These are phyloP conservation scores for Botrytis fragariae DNA, from an alignment of 2,329 filamentous ascomycete species.

Conservation along the genomic window DNA sequence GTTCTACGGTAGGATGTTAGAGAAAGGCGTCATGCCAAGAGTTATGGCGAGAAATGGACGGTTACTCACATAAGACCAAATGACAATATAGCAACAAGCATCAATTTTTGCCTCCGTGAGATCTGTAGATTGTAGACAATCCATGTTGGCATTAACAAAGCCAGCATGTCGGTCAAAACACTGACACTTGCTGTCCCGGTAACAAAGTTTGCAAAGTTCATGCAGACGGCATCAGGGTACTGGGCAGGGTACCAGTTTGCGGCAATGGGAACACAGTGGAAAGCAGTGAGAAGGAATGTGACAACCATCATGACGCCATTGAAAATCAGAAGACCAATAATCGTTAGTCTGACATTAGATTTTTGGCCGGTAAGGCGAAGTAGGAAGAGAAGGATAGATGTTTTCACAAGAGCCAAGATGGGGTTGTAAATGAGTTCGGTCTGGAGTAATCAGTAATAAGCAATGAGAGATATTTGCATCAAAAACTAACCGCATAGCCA, in stretches of 20 bases:
- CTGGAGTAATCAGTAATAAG: background rate
- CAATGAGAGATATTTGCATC: background rate
- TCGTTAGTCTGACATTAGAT: slow-evolving; percentile 37
- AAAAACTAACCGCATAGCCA: slow-evolving; percentile 4
- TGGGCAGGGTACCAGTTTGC: slow-evolving; percentile 19
- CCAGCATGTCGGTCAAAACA: slow-evolving; percentile 22
- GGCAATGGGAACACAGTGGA: slow-evolving; percentile 23
- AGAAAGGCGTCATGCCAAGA: background rate
- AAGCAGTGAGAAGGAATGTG: slow-evolving; percentile 1
- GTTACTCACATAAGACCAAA: slow-evolving; percentile 8
- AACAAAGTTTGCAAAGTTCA: slow-evolving; percentile 21
- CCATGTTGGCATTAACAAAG: slow-evolving; percentile 23
- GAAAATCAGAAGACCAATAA: slow-evolving; percentile 28
- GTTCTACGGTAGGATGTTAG: background rate
- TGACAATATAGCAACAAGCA: slow-evolving; percentile 16
- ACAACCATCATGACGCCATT: slow-evolving; percentile 16
- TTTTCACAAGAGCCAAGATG: slow-evolving; percentile 46
- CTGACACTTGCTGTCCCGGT: slow-evolving; percentile 5
- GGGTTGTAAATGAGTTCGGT: slow-evolving; percentile 42
- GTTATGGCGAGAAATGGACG: background rate
- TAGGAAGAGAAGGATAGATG: slow-evolving; percentile 47
- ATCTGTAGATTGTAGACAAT: slow-evolving; percentile 25
- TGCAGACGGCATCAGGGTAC: slow-evolving; percentile 19
- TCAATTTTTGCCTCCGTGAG: slow-evolving; percentile 18
- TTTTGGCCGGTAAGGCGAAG: slow-evolving; percentile 44